phyloP scores from a whole-genome alignment of 2,329 filamentous ascomycete genomes.

The Verticillium tricorpus region DNA sequence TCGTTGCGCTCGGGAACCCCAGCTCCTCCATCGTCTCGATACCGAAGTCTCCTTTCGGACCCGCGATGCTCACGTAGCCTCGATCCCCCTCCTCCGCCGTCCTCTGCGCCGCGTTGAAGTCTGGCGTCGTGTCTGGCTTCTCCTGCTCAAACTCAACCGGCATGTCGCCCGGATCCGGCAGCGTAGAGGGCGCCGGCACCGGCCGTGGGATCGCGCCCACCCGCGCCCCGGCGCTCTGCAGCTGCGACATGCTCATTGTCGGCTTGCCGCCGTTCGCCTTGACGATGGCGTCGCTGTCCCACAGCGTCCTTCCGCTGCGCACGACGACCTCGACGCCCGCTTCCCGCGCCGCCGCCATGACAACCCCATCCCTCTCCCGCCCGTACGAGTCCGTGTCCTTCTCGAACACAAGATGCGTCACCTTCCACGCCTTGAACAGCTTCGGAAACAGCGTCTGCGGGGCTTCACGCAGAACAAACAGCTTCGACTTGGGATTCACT shows the following conservation, averaged over 20 bases:
- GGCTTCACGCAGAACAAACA: constrained; percentile 68
- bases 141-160: constrained; percentile 55
- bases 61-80: constrained; percentile 57
- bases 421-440: constrained; percentile 67
- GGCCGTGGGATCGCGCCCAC: constrained; percentile 59
- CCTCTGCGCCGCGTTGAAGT: constrained; percentile 57
- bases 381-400: constrained; percentile 74
- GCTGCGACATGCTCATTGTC: constrained; percentile 68
- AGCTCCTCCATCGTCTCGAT: constrained; percentile 69
- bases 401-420: constrained; percentile 75
- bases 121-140: constrained; percentile 43
- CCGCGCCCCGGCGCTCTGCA: constrained; percentile 59
- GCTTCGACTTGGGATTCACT: constrained; percentile 65
- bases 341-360: constrained; percentile 54
- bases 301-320: constrained; percentile 62
- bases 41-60: constrained; percentile 64
- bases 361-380: constrained; percentile 55
- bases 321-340: constrained; percentile 66
- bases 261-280: constrained; percentile 62
- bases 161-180: constrained; percentile 64
- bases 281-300: constrained; percentile 68
- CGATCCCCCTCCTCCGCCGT: constrained; percentile 39
- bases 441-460: constrained; percentile 69
- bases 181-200: constrained; percentile 49
- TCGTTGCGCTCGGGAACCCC: constrained; percentile 60